Base-by-base conservation (phyloP, 2,329 filamentous ascomycete genomes). In the Teratosphaeria gauchensis region DNA sequence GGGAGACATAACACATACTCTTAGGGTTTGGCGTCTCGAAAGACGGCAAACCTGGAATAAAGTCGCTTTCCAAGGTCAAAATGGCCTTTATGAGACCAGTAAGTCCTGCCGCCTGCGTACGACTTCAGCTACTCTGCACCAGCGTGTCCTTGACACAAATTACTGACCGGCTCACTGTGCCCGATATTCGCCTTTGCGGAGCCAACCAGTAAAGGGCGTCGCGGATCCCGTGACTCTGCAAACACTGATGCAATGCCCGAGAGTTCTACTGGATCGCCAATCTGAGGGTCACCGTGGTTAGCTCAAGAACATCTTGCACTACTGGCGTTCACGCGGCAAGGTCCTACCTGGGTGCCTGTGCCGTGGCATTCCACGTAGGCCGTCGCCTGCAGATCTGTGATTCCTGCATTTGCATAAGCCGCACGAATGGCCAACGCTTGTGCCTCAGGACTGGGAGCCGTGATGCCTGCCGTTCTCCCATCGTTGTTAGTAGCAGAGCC, bases 401-500 rank as follows among this genome's bases (percentile, higher is more conserved):
- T 19, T 4, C 55, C 55, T 7, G 32, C 32, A n/a, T 28, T 32
- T 4, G 30, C 31, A 24, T 56, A 56, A 6, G 33, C 38, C 4
- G 7, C 14, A 19, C n/a, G 55, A 7, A 56, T 56, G 11, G 46
- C 9, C 7, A 5, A 6, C 32, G 16, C 38, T n/a, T 70, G 35
- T 12, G 48, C 48, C 11, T 52, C 28, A 21, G 48, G n/a, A 52
- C n/a, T 52, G 19, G 48, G 48, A 21, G 9, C 11, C 12, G 28
- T n/a, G 28, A 52, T 52, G 19, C 48, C 48, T 71, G 0, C 66
- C 14, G 33, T 38, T 38, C 6, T 16, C 9, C 11, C 33, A 38
- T 38, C 9, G 11, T 16, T 38, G 33, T 38, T 38, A 16, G 33
- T 12, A 16, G 33, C 33, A 3, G 33, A 11, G 33, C 33, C 33